A percentile compares a stretch with the other conserved stretches of the same genome.
phyloP scores from a whole-genome alignment of 2,329 filamentous ascomycete genomes.

The Neonectria punicea region DNA sequence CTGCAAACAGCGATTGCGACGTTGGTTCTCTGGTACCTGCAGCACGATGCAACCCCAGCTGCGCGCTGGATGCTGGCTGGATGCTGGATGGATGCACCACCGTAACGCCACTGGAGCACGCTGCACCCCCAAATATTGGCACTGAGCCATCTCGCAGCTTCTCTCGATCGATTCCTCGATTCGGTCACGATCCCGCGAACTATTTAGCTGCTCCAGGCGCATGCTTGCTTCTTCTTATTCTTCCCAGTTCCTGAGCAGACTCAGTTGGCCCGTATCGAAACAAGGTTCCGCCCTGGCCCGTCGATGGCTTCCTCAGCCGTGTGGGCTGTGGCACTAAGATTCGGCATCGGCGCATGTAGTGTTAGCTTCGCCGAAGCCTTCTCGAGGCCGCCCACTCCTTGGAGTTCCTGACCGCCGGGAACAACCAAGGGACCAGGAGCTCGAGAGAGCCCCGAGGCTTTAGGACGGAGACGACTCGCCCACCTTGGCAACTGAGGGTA shows the following conservation, averaged over 20 bases:
- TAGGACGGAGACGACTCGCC: slow-evolving; percentile 6
- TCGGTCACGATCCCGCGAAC: not conserved
- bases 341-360: slow-evolving; percentile 13
- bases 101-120: slow-evolving; percentile 2
- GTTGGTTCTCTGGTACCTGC: slow-evolving; percentile 35
- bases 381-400: not conserved
- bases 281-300: not conserved
- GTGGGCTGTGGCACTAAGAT: slow-evolving; percentile 26
- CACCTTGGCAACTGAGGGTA: slow-evolving; percentile 4
- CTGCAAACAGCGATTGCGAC: slow-evolving; percentile 16
- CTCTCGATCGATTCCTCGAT: not conserved
- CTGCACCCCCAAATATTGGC: not conserved
- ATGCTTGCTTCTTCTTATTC: not conserved
- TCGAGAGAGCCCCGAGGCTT: not conserved
- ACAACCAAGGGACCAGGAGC: not conserved
- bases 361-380: slow-evolving; percentile 1
- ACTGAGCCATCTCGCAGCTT: slow-evolving; percentile 14
- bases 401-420: not conserved
- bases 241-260: slow-evolving; percentile 1
- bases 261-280: not conserved
- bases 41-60: slow-evolving; percentile 33
- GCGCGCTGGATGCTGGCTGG: slow-evolving; percentile 2
- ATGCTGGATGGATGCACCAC: slow-evolving; percentile 16
- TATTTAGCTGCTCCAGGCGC: not conserved
- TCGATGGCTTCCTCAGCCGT: not conserved